Conservation (phyloP, 106 monocot genomes). For the Cymbidium sinense region DNA sequence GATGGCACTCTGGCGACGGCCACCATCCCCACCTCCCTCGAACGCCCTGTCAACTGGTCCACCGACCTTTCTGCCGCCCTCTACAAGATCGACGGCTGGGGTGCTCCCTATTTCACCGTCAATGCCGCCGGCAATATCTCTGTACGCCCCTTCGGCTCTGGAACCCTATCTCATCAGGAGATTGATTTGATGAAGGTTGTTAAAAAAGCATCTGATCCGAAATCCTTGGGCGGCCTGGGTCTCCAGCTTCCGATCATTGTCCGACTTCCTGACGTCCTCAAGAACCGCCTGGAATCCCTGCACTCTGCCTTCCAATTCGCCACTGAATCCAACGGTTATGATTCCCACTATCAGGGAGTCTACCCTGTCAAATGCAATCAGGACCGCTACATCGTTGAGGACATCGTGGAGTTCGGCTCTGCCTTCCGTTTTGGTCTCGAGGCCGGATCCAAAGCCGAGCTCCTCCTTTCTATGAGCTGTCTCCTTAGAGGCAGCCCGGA, state of each 20-base stretch:
- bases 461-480: conserved; percentile 89
- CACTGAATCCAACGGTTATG: conserved; percentile 62
- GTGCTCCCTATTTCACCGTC: conserved; percentile 83
- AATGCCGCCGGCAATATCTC: conserved; percentile 71
- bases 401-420: conserved; percentile 68
- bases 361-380: conserved; percentile 98
- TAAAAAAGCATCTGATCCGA: conserved; percentile 56
- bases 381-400: conserved; percentile 79
- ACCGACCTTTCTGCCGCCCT: conserved; percentile 65
- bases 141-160: conserved; percentile 51
- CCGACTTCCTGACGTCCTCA: conserved; percentile 86
- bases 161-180: conserved; percentile 71
- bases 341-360: conserved; percentile 74
- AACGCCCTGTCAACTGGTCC: conserved; percentile 35
- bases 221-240: conserved; percentile 59
- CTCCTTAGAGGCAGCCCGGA: conserved; percentile 58
- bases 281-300: conserved; percentile 68
- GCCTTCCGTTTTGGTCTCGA: conserved; percentile 82
- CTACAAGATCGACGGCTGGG: conserved; percentile 85
- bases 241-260: conserved; percentile 80
- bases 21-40: not conserved
- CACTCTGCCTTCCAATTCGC: conserved; percentile 80
- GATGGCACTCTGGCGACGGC: conserved; percentile 38
- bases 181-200: conserved; percentile 92
- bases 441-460: conserved; percentile 94